Percentiles rank a stretch among this genome's conserved stretches.
Evolutionary conservation across 1,284 basidiomycete genomes (phyloP).

Genomic region (Pholiota adiposa): DNA sequence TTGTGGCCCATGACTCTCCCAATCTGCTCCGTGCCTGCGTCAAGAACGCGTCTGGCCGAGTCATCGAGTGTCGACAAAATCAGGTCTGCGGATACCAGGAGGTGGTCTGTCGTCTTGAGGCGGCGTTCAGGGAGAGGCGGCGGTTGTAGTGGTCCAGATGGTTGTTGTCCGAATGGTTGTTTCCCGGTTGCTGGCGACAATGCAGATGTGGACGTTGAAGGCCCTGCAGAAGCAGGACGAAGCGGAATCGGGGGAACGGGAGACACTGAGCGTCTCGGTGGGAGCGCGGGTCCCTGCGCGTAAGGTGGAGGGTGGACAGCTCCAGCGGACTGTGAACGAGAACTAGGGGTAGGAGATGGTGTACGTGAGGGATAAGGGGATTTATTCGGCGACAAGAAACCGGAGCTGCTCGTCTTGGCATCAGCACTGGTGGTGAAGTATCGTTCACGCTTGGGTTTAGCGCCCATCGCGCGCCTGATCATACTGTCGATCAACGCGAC

Average conservation of each 20-base stretch:
- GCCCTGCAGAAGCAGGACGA: slow-evolving; percentile 28
- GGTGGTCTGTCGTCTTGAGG: slow-evolving; percentile 47
- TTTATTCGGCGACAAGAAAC: slow-evolving; percentile 5
- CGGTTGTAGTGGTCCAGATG: not conserved
- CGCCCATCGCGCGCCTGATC: slow-evolving; percentile 53
- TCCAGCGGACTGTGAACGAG: not conserved
- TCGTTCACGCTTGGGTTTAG: slow-evolving; percentile 35
- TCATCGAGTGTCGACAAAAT: slow-evolving; percentile 75
- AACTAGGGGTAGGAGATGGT: slow-evolving; percentile 24
- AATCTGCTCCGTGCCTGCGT: slow-evolving; percentile 58
- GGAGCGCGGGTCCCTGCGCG: slow-evolving; percentile 30
- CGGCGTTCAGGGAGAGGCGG: slow-evolving; percentile 32
- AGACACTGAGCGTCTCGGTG: slow-evolving; percentile 38
- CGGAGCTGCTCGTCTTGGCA: slow-evolving; percentile 6
- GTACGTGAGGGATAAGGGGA: slow-evolving; percentile 26
- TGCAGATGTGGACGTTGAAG: slow-evolving; percentile 9
- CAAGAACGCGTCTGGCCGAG: slow-evolving; percentile 63
- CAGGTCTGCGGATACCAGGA: slow-evolving; percentile 73
- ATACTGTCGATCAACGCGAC: slow-evolving; percentile 65
- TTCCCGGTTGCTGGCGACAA: not conserved
- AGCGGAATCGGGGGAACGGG: slow-evolving; percentile 33
- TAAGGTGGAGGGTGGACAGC: slow-evolving; percentile 29
- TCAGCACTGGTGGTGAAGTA: slow-evolving; percentile 16
- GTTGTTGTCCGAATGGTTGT: too few species aligned
- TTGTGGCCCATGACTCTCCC: slow-evolving; percentile 66